Evolutionary conservation across 306 rosid genomes (phyloP), one percentile per base, ranked within the genome.

Genomic region (Trichosanthes truncata): DNA sequence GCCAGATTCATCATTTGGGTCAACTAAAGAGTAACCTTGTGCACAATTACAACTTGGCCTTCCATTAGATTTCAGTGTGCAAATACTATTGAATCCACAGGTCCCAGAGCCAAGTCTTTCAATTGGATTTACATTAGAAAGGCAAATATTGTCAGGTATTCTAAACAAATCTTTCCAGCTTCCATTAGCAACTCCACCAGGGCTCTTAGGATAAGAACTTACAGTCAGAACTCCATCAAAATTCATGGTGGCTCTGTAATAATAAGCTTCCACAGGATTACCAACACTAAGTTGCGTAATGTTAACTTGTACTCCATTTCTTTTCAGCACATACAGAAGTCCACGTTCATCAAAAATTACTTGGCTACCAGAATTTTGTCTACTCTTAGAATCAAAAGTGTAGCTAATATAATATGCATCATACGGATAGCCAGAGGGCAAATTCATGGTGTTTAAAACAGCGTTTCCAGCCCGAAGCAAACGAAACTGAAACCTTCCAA

Each of bases 401-500:
- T 0, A 0, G 18, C 43, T 78, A 3, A 13, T 2, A 63, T 69
- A 87, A 20, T 90, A 88, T 3, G 86, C 46, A 23, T 75, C 82
- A 53, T 82, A 79, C 21, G 9, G 59, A 79, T 62, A 33, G 0
- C 3, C 63, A 35, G 83, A 82, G 53, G 85, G 90, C 10, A 84
- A 75, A 38, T 85, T 84, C 18, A 85, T 56, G 45, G 88, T 57
- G 46, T 79, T 73, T 43, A 87, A 69, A 69, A 69, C 76, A 41
- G 76, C 76, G 41, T 81, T 79, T 61, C 92, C 92, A 59, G 82
- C 82, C 9, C 15, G 1, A 60, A 59, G 81, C 21, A 88, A 78
- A 36, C 77, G 59, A 20, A 88, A 78, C 72, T 80, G 84, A 76
- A 85, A 90, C 80, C 67, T 80, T 66, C 91, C 91, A 1, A 1